Percentiles rank a stretch among this genome's conserved stretches.
These are phyloP conservation scores for Candida sonorensis DNA, from an alignment of 805 yeast species.

Conservation along the genomic window DNA sequence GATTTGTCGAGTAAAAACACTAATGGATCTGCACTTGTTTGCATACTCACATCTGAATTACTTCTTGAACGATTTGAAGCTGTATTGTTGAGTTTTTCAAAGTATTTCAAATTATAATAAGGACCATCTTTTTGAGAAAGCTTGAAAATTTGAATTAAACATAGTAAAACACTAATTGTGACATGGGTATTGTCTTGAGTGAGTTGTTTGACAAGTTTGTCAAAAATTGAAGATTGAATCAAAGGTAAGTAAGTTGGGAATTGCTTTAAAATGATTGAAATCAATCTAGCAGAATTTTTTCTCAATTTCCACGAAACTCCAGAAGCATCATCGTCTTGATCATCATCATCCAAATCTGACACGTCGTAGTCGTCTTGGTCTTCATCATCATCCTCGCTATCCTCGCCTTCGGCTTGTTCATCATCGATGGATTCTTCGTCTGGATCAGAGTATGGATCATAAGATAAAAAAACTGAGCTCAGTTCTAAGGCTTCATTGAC, in stretches of 20 bases:
- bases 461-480: slow-evolving; percentile 28
- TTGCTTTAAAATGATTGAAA: slow-evolving; percentile 30
- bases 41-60: slow-evolving; percentile 36
- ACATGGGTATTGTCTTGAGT: slow-evolving; percentile 45
- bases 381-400: slow-evolving; percentile 22
- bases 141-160: slow-evolving; percentile 36
- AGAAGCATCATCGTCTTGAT: slow-evolving; percentile 32
- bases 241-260: slow-evolving; percentile 31
- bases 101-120: slow-evolving; percentile 24
- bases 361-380: slow-evolving; percentile 36
- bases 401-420: slow-evolving; percentile 26
- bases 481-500: slow-evolving; percentile 24
- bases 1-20: too few species aligned
- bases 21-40: slow-evolving; percentile 24
- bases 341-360: slow-evolving; percentile 39
- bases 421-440: slow-evolving; percentile 22
- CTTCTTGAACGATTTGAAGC: slow-evolving; percentile 17
- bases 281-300: slow-evolving; percentile 39
- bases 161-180: slow-evolving; percentile 39
- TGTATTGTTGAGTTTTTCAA: slow-evolving; percentile 18
- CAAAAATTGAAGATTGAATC: slow-evolving; percentile 28
- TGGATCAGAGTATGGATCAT: slow-evolving; percentile 40
- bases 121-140: slow-evolving; percentile 24
- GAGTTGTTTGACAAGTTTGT: slow-evolving; percentile 27
- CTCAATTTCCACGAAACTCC: slow-evolving; percentile 56